Evolutionary conservation across 2,329 filamentous ascomycete genomes (phyloP), one percentile per base, ranked within the genome.

Genomic region (Talaromyces albobiverticillius): DNA sequence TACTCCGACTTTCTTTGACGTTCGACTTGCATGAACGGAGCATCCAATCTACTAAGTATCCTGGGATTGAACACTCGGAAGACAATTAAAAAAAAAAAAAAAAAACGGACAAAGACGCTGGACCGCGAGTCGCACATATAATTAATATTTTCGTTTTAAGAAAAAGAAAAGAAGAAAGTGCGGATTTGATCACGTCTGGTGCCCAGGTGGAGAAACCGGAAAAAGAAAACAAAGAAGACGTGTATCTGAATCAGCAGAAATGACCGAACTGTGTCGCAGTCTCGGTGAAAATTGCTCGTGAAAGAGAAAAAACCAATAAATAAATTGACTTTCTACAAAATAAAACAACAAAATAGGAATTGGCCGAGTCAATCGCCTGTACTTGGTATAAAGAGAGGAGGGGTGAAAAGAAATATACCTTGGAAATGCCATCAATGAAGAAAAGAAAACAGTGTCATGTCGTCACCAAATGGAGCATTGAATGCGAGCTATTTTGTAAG

Each of bases 181-280:
- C n/a, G 36, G 11, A 26, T 7, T 16, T 13, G 20, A 13, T n/a
- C 14, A 2, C 25, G 7, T 3, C 2, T 18, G n/a, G n/a, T n/a
- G n/a, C n/a, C n/a, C n/a, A n/a, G 4, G 9, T 18, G 11, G 13
- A 20, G 9, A 46, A 46, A 20, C 4, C 5, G 11, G 22, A 23
- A 36, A 20, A 23, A 11, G 4, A 41, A 41, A 41, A 20, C 54
- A 32, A 45, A 53, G 41, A 42, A 31, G 23, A 51, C 42, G 20
- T 29, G 20, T 43, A 31, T 14, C 3, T 18, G 13, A 34, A n/a
- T n/a, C n/a, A n/a, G 34, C 10, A 20, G 16, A 38, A 40, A 40
- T 40, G 36, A 16, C 32, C 32, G 32, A 22, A 16, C 11, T 9
- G 34, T 29, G 26, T 10, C 26, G 26, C 10, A 6, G 26, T 29